Evolutionary conservation across 1,139 yeast species (phyloP), one percentile per base, ranked within the genome.

Genomic region (Barnettozyma hawaiiensis): DNA sequence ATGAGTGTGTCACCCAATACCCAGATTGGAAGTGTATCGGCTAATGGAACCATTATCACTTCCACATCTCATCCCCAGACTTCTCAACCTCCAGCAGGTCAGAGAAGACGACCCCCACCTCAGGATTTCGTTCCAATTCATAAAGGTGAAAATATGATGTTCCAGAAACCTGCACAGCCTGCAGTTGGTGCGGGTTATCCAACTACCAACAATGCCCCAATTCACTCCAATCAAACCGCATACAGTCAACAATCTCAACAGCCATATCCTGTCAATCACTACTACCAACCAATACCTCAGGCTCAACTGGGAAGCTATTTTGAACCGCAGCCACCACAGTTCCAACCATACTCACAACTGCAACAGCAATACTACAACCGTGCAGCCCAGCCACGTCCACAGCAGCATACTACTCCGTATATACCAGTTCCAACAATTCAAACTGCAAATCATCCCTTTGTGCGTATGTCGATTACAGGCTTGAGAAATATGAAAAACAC

Each of bases 401-500:
- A 27, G 18, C 16, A 35, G 7, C 38, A n/a, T n/a, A n/a, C 23
- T 11, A 23, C 28, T 11, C 37, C 39, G 10, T 46, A 50, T 7
- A 27, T 31, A 38, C 48, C 46, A 39, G 58, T 54, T 35, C 72
- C 67, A 42, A 67, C 66, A 20, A 65, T 57, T 31, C 67, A 69
- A 44, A 58, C 62, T 46, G 67, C 70, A 61, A 52, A 65, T n/a
- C 69, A 73, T 37, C 53, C 53, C 5, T 65, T 63, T 48, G 67
- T 64, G 4, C 52, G 68, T 9, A 62, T 67, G 42, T 67, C 76
- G 2, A 70, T 81, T 22, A 81, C 89, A 34, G 92, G 94, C 0
- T 61, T 84, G 37, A 65, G 76, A 40, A 83, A 84, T 57, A 63
- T 80, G 60, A 89, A 89, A 0, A 79, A 82, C 20, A 79, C 87